phyloP scores from a whole-genome alignment of 208 protist genomes.

The Trypanosoma lewisi region DNA sequence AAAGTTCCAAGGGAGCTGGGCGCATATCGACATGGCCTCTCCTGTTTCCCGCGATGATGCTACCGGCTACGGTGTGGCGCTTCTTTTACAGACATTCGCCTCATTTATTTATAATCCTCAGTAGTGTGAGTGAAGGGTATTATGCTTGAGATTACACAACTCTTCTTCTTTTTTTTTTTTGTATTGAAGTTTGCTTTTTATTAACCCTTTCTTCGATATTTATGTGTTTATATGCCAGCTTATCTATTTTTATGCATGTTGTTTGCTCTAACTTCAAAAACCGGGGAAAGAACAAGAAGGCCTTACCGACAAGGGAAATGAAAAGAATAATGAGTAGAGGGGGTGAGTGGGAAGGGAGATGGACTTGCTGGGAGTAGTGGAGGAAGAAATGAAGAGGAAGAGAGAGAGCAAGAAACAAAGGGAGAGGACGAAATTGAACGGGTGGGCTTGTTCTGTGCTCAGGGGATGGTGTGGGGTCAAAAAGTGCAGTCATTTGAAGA shows the following conservation, averaged over 20 bases:
- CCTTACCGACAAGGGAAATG: too few relatives aligned
- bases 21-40: slow-evolving; percentile 84
- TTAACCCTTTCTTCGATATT: not conserved
- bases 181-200: not conserved
- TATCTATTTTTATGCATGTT: slow-evolving; percentile 4
- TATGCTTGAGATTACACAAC: not conserved
- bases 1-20: slow-evolving; percentile 72
- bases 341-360: too few relatives aligned
- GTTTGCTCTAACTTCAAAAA: too few relatives aligned
- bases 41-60: slow-evolving; percentile 64
- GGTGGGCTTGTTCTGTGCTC: too few relatives aligned
- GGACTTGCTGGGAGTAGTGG: too few relatives aligned
- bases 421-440: too few relatives aligned
- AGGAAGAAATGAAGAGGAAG: too few relatives aligned
- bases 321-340: too few relatives aligned
- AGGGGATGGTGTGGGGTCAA: too few relatives aligned
- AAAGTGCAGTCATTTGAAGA: not conserved
- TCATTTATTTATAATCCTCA: not conserved
- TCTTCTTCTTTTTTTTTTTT: not conserved
- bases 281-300: too few relatives aligned
- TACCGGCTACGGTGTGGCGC: slow-evolving; percentile 75
- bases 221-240: not conserved
- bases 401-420: too few relatives aligned
- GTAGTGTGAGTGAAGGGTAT: not conserved
- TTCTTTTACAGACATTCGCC: slow-evolving; percentile 59